Conservation (phyloP, 805 yeast species). For the Starmerella potacharoeniae region DNA sequence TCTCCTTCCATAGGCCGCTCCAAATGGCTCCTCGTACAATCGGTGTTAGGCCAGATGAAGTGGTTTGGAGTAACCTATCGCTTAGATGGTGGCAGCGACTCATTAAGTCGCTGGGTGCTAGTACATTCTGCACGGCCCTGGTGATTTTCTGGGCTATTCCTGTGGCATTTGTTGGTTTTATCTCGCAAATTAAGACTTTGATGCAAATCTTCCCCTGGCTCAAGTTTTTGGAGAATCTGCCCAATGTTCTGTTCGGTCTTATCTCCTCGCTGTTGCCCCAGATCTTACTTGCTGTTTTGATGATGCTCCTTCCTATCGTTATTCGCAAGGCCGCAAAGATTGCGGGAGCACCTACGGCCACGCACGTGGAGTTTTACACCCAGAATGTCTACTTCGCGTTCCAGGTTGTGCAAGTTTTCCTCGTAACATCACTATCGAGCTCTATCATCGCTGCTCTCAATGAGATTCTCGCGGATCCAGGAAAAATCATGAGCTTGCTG, state of each 20-base stretch:
- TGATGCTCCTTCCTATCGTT: conserved; percentile 77
- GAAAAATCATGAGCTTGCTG: conserved; percentile 59
- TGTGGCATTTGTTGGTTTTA: conserved; percentile 91
- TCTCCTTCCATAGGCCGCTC: conserved; percentile 38
- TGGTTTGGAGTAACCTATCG: conserved; percentile 70
- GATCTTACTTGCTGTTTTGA: conserved; percentile 63
- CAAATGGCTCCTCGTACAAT: conserved; percentile 39
- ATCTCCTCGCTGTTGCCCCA: conserved; percentile 84
- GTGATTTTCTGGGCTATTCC: conserved; percentile 93
- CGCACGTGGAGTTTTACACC: conserved; percentile 65
- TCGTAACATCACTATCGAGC: conserved; percentile 74
- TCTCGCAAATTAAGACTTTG: conserved; percentile 69
- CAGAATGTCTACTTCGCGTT: conserved; percentile 85
- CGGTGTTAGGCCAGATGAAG: conserved; percentile 68
- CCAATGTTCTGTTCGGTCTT: conserved; percentile 58
- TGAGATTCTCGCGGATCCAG: conserved; percentile 56
- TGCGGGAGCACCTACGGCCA: conserved; percentile 60
- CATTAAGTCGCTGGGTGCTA: conserved; percentile 46
- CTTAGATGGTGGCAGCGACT: conserved; percentile 47
- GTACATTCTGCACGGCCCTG: conserved; percentile 46
- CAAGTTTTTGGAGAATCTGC: conserved; percentile 64
- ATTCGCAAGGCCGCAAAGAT: conserved; percentile 65
- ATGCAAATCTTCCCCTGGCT: conserved; percentile 42
- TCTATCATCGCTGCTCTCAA: conserved; percentile 70
- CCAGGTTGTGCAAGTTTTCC: conserved; percentile 79